Evolutionary conservation across 805 yeast species (phyloP), one percentile per base, ranked within the genome.

Genomic region (Ogataea zsoltii): DNA sequence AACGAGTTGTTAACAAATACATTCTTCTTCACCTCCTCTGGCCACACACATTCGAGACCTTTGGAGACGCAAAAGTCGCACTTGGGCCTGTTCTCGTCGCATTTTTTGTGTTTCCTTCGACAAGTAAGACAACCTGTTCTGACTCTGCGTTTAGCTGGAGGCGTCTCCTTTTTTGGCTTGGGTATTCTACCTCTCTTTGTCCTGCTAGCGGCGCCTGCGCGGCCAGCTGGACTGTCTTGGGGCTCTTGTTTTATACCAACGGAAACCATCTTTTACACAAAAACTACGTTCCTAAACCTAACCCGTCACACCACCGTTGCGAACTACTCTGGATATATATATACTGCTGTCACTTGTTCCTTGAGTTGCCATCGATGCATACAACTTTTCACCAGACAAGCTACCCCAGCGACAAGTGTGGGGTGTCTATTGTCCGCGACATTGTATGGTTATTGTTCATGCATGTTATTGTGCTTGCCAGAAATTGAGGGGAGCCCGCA

Each of bases 41-140:
- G 71, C 71, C 71, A 67, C 25, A 65, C 58, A 50, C 71, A 67
- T 43, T 55, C 71, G 55, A 70, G 44, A 34, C 60, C 54, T 49
- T 72, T 71, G 7, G 61, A 48, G 10, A 57, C 40, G 53, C 83
- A 77, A 38, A 70, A 71, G 9, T 67, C 62, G 58, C 84, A 79
- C 25, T 72, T 73, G 2, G 83, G 83, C 36, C 67, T 57, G 44
- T 71, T 74, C 54, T 78, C 83, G 58, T 77, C 83, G 60, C 83
- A 76, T 51, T 76, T 76, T 65, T 75, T 72, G 56, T 76, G 81
- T 41, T 77, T 66, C 43, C 75, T 75, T 30, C 81, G 67, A 53
- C 81, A 76, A 9, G 80, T 76, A 35, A 74, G 62, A 56, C 81
- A 76, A 51, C 81, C 83, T 4, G 69, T 67, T 45, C 68, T 54